These are phyloP conservation scores for Pezicula rhizophila DNA, from an alignment of 2,329 filamentous ascomycete species.

Conservation along the genomic window DNA sequence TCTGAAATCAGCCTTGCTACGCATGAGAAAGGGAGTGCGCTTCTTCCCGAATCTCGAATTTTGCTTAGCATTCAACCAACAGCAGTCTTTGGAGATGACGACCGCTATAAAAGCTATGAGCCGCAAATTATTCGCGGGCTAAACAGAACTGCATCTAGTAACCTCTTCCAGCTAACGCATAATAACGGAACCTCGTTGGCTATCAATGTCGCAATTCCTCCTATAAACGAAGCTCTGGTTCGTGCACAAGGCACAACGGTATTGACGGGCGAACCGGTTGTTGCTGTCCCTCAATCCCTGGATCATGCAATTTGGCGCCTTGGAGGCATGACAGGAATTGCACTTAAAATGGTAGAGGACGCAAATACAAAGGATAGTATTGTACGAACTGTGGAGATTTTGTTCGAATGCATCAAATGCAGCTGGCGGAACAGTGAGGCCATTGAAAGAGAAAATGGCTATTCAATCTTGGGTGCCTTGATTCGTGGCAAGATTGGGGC, in stretches of 20 bases:
- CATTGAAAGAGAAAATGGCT: conserved; percentile 94
- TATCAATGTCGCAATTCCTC: conserved; percentile 82
- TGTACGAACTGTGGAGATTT: conserved; percentile 70
- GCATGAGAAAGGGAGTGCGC: conserved; percentile 71
- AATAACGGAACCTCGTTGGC: conserved; percentile 73
- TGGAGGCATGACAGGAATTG: conserved; percentile 82
- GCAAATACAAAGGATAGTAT: conserved; percentile 66
- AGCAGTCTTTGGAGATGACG: conserved; percentile 74
- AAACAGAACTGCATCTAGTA: conserved; percentile 65
- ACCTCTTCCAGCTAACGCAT: conserved; percentile 62
- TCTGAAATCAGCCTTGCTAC: conserved; percentile 91
- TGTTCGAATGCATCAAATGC: conserved; percentile 79
- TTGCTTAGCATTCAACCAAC: conserved; percentile 78
- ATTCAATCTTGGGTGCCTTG: conserved; percentile 78
- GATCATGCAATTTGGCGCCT: conserved; percentile 92
- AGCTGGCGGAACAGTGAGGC: conserved; percentile 98
- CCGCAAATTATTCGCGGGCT: conserved; percentile 69
- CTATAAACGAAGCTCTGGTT: conserved; percentile 81
- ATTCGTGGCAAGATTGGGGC: conserved; percentile 73
- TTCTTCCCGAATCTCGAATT: conserved; percentile 77
- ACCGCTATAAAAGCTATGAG: conserved; percentile 64
- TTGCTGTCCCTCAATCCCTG: conserved; percentile 73
- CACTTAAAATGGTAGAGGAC: conserved; percentile 76
- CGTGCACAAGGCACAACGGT: conserved; percentile 75
- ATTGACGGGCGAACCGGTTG: conserved; percentile 75